Conservation (phyloP, 805 yeast species). For the Spathaspora gorwiae region DNA sequence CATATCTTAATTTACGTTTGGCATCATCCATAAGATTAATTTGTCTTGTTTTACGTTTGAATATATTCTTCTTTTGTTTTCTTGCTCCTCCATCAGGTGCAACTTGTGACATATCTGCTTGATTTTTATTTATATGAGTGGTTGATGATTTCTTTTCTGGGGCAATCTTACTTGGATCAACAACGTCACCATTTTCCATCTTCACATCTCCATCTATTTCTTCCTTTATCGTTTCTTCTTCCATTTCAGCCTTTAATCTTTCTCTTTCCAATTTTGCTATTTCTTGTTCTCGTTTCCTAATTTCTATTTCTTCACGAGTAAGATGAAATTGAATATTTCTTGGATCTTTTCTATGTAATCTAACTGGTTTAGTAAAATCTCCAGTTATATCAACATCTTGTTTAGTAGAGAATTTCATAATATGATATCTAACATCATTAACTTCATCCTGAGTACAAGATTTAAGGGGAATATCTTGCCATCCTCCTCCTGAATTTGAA, state of each 20-base stretch:
- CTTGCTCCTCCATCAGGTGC: constrained; percentile 94
- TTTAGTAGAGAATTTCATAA: constrained; percentile 74
- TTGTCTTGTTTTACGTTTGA: constrained; percentile 81
- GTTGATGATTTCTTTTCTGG: constrained; percentile 3
- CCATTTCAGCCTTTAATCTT: constrained; percentile 13
- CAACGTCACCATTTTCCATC: constrained; percentile 11
- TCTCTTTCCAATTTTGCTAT: constrained; percentile 20
- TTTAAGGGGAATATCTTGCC: constrained; percentile 57
- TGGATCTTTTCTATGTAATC: constrained; percentile 92
- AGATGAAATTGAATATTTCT: constrained; percentile 83
- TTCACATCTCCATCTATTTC: constrained; percentile 11
- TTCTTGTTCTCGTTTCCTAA: constrained; percentile 36
- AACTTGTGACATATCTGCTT: constrained; percentile 57
- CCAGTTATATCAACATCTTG: constrained; percentile 65
- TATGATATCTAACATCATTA: constrained; percentile 70
- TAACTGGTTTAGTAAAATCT: constrained; percentile 75
- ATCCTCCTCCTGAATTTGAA: constrained; percentile 18
- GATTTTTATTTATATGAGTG: constrained; percentile 21
- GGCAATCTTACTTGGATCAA: constrained; percentile 3
- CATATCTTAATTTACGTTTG: constrained; percentile 81
- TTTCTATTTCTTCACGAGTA: constrained; percentile 71
- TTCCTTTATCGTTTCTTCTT: constrained; percentile 4
- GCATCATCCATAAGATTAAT: constrained; percentile 75
- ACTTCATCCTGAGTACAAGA: constrained; percentile 72
- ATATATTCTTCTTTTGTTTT: constrained; percentile 50